These are phyloP conservation scores for Colletotrichum sp. DNA, from an alignment of 2,329 filamentous ascomycete species.

Conservation along the genomic window DNA sequence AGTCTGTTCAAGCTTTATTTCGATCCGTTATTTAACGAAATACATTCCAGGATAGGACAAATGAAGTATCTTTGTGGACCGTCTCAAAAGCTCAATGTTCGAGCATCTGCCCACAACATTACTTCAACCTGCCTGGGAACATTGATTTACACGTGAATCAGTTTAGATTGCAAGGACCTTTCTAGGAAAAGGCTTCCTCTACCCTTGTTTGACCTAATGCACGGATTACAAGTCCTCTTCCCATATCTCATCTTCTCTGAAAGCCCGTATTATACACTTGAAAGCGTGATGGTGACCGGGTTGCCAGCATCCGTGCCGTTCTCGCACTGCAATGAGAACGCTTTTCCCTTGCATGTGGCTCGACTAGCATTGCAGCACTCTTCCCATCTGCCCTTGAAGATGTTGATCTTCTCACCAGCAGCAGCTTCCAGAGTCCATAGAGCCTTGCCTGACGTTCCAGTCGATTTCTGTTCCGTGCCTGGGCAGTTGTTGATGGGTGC, in stretches of 20 bases:
- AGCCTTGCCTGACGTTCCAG: not conserved
- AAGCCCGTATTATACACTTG: not conserved
- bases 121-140: not conserved
- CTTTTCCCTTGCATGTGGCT: not conserved
- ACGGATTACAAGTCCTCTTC: not conserved
- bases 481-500: not conserved
- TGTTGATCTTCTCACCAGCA: not conserved
- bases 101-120: not conserved
- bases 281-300: not conserved
- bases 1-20: not conserved
- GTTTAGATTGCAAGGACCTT: rapidly evolving
- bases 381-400: not conserved
- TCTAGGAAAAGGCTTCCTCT: not conserved
- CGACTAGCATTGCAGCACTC: not conserved
- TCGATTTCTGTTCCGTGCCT: not conserved
- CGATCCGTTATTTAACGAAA: not conserved
- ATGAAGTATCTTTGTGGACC: not conserved
- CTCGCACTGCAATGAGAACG: not conserved
- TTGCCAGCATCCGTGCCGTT: not conserved
- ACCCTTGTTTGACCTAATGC: rapidly evolving
- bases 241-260: not conserved
- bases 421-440: not conserved
- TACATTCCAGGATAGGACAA: not conserved
- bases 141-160: not conserved
- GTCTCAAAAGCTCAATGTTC: not conserved